Conservation (phyloP, 177 flowering plant species). For the Vitis hybrid region DNA sequence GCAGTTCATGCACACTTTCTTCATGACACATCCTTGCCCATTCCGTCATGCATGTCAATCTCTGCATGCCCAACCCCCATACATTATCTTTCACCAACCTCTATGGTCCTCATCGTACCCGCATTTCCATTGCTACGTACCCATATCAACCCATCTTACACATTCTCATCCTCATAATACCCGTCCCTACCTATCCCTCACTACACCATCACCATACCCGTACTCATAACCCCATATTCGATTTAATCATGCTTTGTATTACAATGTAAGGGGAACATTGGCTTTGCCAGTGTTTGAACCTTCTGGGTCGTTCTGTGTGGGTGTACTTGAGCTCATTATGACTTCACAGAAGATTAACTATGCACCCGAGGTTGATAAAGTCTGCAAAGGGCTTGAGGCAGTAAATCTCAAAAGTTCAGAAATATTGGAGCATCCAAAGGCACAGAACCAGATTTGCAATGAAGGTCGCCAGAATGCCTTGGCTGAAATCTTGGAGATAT, state of each 20-base stretch:
- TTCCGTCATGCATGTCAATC: too few relatives aligned
- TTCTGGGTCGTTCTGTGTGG: conserved; percentile 79
- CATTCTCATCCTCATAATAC: too few relatives aligned
- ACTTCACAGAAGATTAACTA: conserved; percentile 86
- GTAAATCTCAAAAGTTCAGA: conserved; percentile 93
- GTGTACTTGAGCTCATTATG: conserved; percentile 93
- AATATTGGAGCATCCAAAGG: conserved; percentile 66
- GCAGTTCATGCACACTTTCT: too few relatives aligned
- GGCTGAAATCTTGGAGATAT: conserved; percentile 86
- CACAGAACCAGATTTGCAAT: conserved; percentile 82
- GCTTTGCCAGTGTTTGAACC: conserved; percentile 98
- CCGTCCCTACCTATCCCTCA: too few relatives aligned
- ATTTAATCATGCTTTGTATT: conserved; percentile 68
- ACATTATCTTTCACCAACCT: too few relatives aligned
- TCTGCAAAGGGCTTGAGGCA: conserved; percentile 99
- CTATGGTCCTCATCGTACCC: too few relatives aligned
- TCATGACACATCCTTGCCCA: too few relatives aligned
- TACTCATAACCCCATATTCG: conserved; percentile 17
- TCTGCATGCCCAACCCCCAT: too few relatives aligned
- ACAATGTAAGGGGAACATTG: conserved; percentile 82
- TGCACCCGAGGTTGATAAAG: conserved; percentile 94
- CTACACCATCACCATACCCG: too few relatives aligned
- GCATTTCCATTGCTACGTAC: too few relatives aligned
- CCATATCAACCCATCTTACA: too few relatives aligned
- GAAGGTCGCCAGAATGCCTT: conserved; percentile 88